A percentile compares a stretch with the other conserved stretches of the same genome.
These are phyloP conservation scores for Sechiopsis laciniata DNA, from an alignment of 306 rosid species.

Conservation along the genomic window DNA sequence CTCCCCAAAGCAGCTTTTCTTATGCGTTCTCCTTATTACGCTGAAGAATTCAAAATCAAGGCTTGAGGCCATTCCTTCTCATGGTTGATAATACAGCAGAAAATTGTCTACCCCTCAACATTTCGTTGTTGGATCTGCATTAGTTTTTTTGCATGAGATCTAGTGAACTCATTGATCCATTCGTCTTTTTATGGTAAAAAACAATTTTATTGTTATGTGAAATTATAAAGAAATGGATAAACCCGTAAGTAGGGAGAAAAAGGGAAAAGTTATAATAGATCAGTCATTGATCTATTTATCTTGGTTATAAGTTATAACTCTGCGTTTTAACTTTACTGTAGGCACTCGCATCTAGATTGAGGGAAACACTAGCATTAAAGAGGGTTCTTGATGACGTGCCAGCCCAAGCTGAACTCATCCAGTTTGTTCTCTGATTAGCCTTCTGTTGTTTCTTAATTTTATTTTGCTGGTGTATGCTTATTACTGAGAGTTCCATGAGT, in stretches of 20 bases:
- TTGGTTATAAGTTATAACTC: not conserved
- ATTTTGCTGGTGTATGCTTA: not conserved
- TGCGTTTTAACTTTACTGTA: conserved; percentile 28
- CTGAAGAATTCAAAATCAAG: conserved; percentile 8
- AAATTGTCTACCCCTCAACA: not conserved
- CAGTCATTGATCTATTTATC: no score
- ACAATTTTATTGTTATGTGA: no score
- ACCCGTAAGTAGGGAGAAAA: no score
- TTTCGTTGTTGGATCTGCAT: not conserved
- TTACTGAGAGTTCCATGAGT: no score
- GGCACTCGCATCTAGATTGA: conserved; percentile 58
- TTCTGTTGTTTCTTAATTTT: not conserved
- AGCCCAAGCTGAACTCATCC: conserved; percentile 71
- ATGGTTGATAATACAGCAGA: not conserved
- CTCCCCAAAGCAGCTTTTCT: not conserved
- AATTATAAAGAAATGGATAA: no score
- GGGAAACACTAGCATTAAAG: conserved; percentile 50
- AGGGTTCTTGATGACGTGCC: conserved; percentile 65
- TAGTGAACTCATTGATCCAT: not conserved
- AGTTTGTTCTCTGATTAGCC: conserved; percentile 34
- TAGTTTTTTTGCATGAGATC: conserved; percentile 4
- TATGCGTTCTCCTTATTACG: not conserved
- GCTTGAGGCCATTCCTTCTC: conserved; percentile 11
- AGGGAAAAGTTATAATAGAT: no score
- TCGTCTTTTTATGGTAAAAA: not conserved